Percentiles rank a stretch among this genome's conserved stretches.
These are phyloP conservation scores for Aspergillus proliferans DNA, from an alignment of 2,329 filamentous ascomycete species.

Conservation along the genomic window DNA sequence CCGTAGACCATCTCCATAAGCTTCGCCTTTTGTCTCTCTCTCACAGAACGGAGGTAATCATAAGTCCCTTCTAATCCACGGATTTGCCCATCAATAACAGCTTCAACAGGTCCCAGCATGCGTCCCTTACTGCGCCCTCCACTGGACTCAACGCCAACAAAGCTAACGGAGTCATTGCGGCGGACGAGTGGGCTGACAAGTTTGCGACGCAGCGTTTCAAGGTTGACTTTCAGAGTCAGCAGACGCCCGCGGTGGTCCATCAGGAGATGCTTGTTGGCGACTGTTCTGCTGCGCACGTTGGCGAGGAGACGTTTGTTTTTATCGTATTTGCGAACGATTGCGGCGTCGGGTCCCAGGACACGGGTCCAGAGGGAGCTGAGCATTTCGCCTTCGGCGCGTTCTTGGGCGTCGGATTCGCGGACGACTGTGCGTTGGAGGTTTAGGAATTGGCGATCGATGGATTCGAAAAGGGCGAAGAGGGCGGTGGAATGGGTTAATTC, in stretches of 20 bases:
- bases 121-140: slow-evolving; percentile 45
- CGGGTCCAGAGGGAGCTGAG: slow-evolving; percentile 80
- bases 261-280: slow-evolving; percentile 79
- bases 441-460: slow-evolving; percentile 82
- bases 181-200: slow-evolving; percentile 78
- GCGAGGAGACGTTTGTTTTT: slow-evolving; percentile 76
- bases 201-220: slow-evolving; percentile 77
- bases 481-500: slow-evolving; percentile 75
- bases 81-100: slow-evolving; percentile 73
- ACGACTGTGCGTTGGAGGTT: slow-evolving; percentile 80
- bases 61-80: slow-evolving; percentile 73
- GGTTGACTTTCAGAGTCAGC: slow-evolving; percentile 73
- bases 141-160: slow-evolving; percentile 25
- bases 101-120: slow-evolving; percentile 47
- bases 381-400: slow-evolving; percentile 72
- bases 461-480: slow-evolving; percentile 84
- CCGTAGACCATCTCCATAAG: slow-evolving; percentile 75
- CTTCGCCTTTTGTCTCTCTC: slow-evolving; percentile 74
- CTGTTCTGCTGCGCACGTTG: slow-evolving; percentile 73
- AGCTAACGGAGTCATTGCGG: slow-evolving; percentile 50
- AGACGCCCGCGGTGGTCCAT: slow-evolving; percentile 82
- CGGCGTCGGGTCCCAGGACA: slow-evolving; percentile 69
- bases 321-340: slow-evolving; percentile 79
- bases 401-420: slow-evolving; percentile 74
- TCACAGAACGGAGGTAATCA: slow-evolving; percentile 65